Evolutionary conservation across 2,329 filamentous ascomycete genomes (phyloP), one percentile per base, ranked within the genome.

Genomic region (Juglanconis juglandina): DNA sequence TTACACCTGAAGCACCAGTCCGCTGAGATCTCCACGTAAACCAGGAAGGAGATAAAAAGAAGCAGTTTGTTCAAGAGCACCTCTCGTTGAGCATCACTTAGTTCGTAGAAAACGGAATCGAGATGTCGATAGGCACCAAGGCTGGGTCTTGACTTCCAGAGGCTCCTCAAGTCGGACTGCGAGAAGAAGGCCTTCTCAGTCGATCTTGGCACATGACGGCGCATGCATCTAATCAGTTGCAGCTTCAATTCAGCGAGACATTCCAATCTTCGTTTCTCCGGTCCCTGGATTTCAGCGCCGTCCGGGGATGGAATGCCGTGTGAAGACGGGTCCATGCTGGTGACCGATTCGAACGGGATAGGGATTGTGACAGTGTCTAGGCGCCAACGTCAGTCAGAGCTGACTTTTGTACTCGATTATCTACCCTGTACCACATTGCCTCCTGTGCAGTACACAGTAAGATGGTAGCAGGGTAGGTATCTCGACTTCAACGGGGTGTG

Each of bases 11-110:
- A 42, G 13, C 54, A 5, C 41, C 56, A 59, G 5, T 44, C 9
- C 10, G 59, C n/a, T 10, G 33, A 32, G 10, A 55, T 52, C 4
- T 47, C 59, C 11, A 59, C 10, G 3, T 46, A 49, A 35, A 58
- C 44, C 2, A 61, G 46, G 50, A 61, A 61, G 8, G 59, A 61
- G 4, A 61, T 55, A 44, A 61, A 61, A 6, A 58, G 41, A 6
- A 61, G 9, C 7, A 61, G 46, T 10, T 48, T 41, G 1, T 37
- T 14, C 32, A 50, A 33, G 1, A 61, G 30, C 24, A 32, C 13
- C 11, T n/a, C 8, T 14, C 50, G 46, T 35, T 61, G 59, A 0
- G 13, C 14, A 4, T 59, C 14, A 53, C 46, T 59, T 13, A 61
- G 42, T 4, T 54, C 41, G n/a, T 33, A 49, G n/a, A 61, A 59